Conservation (phyloP, 305 asterid genomes). For the Fraxinus latifolia region DNA sequence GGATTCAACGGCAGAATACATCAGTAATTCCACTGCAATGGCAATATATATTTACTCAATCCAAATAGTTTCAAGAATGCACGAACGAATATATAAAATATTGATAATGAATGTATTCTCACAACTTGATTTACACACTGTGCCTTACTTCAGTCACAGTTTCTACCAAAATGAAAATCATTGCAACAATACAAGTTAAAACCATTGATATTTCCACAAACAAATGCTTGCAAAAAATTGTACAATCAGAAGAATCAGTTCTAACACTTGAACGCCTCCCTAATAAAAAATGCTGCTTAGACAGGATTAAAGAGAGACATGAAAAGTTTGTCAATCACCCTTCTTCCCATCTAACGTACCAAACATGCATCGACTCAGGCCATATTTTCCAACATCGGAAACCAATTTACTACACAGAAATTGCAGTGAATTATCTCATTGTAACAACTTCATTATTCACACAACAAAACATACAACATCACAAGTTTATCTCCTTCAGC, state of each 20-base stretch:
- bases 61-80: neutral
- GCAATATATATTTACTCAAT: neutral
- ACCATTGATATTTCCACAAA: neutral
- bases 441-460: constrained; percentile 19
- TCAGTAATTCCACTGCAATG: neutral
- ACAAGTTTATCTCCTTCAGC: constrained; percentile 3
- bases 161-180: neutral
- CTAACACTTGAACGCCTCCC: neutral
- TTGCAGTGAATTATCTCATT: neutral
- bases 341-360: neutral
- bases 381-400: neutral
- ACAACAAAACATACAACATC: constrained; percentile 17
- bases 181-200: neutral
- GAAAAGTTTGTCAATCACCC: neutral
- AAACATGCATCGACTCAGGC: neutral
- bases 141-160: neutral
- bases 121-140: neutral
- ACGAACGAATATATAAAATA: neutral
- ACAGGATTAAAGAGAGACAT: neutral
- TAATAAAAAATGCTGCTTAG: neutral
- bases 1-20: neutral
- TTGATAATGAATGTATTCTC: neutral
- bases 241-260: neutral
- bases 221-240: neutral
- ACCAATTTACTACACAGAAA: neutral